Conservation (phyloP, 306 rosid genomes). For the Sechiopsis laciniata region DNA sequence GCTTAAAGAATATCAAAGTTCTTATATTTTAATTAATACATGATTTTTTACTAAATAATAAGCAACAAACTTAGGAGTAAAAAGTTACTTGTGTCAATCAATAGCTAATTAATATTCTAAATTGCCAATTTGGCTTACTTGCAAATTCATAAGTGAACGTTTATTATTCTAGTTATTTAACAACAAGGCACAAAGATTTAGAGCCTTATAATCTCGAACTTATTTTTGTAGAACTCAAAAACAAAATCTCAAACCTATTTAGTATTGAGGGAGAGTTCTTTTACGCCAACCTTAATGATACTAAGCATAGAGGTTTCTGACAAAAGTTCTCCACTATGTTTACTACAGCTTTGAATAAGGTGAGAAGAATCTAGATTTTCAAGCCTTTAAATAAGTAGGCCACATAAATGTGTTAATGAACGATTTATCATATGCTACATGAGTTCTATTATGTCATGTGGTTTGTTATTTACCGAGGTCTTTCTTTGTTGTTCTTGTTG, state of each 20-base stretch:
- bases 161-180: conserved; percentile 5
- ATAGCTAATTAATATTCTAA: neutral
- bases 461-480: conserved; percentile 15
- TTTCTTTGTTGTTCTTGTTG: conserved; percentile 27
- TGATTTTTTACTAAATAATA: no score
- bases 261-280: neutral
- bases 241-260: neutral
- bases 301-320: neutral
- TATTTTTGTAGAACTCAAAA: no score
- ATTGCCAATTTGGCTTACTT: neutral
- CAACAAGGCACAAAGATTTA: neutral
- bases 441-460: conserved; percentile 8
- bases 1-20: no score
- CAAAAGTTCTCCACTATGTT: conserved; percentile 1
- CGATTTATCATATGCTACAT: neutral
- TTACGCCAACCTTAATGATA: neutral
- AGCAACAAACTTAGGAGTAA: no score
- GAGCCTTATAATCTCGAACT: neutral
- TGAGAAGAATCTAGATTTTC: neutral
- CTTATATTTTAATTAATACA: no score
- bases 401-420: neutral
- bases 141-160: neutral
- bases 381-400: neutral
- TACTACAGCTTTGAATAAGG: neutral
- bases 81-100: neutral